Evolutionary conservation across 2,329 filamentous ascomycete genomes (phyloP), one percentile per base, ranked within the genome.

Genomic region (Lachnellula subtilissima): DNA sequence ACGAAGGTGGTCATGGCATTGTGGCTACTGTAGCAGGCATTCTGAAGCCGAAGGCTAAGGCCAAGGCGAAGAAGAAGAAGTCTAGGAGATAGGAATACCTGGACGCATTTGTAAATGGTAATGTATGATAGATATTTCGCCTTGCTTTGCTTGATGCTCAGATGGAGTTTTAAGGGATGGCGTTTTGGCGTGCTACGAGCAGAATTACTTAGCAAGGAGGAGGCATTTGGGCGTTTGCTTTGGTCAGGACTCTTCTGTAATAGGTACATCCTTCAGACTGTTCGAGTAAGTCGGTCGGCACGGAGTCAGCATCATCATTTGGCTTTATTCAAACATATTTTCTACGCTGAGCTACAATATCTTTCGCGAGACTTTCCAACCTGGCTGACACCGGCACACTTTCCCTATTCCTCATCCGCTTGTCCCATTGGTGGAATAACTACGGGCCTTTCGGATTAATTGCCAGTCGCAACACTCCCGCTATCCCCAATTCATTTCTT

Each of bases 51-150:
- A 67, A 64, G 54, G 28, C 28, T 8, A 67, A 65, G 37, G 61
- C 56, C 25, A 67, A 65, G 49, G 58, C 56, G 14, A 67, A 62
- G 56, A 65, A 60, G 57, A 65, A 61, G n/a, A 47, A 35, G 45
- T 47, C 45, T 48, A 52, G 50, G 12, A 58, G 54, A 42, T 48
- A 51, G 48, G 55, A 35, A 12, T n/a, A 19, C 22, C 45, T 52
- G 36, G n/a, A 23, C 17, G 40, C 35, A 53, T 32, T 46, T 65
- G 64, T 64, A 62, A 51, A 55, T 59, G 58, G 48, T 64, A 64
- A 46, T 65, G 64, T 66, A 66, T 54, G 50, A 56, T 60, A 62
- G 48, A 55, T 55, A 49, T 48, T 58, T 52, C 53, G 45, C 42
- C 48, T 48, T 32, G 53, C 15, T 25, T 40, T 51, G 45, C 32